phyloP scores from a whole-genome alignment of 495 filamentous ascomycete species.

The Zalerion maritima region DNA sequence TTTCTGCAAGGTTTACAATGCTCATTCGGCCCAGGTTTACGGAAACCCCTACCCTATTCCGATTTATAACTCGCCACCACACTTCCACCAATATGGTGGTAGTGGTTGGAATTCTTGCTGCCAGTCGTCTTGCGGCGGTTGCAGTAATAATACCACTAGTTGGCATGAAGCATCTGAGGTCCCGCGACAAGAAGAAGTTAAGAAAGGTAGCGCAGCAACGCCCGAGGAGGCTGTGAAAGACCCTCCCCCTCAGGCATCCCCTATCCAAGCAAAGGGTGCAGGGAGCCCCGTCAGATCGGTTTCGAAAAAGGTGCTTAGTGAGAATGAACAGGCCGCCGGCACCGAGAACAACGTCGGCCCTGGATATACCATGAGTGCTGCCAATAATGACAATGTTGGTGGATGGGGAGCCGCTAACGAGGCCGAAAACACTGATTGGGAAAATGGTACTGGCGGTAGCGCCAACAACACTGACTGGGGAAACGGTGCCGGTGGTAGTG shows the following conservation, averaged over 20 bases:
- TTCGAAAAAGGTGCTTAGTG: too few relatives aligned
- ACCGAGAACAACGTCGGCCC: conserved; percentile 3
- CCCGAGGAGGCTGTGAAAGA: neutral
- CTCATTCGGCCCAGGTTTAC: conserved; percentile 29
- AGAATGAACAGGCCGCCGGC: too few relatives aligned
- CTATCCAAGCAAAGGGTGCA: too few relatives aligned
- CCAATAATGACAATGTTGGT: conserved; percentile 3
- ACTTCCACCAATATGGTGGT: conserved; percentile 1
- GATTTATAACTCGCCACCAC: conserved; percentile 2
- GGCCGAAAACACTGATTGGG: conserved; percentile 2
- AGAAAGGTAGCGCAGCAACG: neutral
- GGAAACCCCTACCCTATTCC: conserved; percentile 21
- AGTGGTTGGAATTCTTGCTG: neutral
- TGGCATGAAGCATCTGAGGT: neutral
- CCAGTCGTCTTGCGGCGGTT: neutral
- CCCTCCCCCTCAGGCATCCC: too few relatives aligned
- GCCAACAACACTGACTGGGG: conserved; percentile 4
- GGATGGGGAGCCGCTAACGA: conserved; percentile 1
- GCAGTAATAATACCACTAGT: conserved; percentile 1
- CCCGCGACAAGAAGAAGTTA: conserved; percentile 4
- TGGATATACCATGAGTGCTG: conserved; percentile 3
- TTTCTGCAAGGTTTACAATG: conserved; percentile 32
- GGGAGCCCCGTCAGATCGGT: too few relatives aligned
- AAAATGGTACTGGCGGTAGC: conserved; percentile 1
- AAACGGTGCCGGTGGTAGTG: neutral